These are phyloP conservation scores for Boletus coccyginus DNA, from an alignment of 768 basidiomycete genomes.

Conservation along the genomic window DNA sequence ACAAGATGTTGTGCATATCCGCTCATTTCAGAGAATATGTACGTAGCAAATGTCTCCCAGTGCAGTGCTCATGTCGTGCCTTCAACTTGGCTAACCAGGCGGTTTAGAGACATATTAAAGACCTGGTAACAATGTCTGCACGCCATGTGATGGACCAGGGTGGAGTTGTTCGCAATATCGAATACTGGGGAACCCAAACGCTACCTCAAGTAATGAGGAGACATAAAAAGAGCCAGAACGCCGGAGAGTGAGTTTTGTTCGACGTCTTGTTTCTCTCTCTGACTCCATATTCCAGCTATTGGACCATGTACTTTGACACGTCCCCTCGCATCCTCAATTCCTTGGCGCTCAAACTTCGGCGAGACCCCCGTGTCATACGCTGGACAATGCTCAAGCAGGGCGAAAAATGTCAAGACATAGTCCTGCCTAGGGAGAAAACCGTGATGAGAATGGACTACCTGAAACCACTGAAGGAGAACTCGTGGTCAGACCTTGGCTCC, in stretches of 20 bases:
- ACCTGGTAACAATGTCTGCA: conserved; percentile 69
- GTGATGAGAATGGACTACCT: conserved; percentile 30
- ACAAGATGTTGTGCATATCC: conserved; percentile 83
- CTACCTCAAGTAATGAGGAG: conserved; percentile 75
- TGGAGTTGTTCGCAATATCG: conserved; percentile 78
- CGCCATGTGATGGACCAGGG: conserved; percentile 70
- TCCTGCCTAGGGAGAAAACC: conserved; percentile 47
- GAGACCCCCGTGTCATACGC: conserved; percentile 80
- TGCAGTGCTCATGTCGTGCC: background rate
- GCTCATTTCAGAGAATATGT: conserved; percentile 76
- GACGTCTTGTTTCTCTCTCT: background rate
- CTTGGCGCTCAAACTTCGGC: conserved; percentile 65
- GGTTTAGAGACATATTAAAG: conserved; percentile 65
- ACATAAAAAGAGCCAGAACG: conserved; percentile 50
- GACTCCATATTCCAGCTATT: conserved; percentile 55
- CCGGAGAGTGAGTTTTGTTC: conserved; percentile 71
- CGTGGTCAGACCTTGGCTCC: conserved; percentile 26
- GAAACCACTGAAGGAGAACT: conserved; percentile 18
- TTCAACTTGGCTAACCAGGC: background rate
- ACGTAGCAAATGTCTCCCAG: conserved; percentile 23
- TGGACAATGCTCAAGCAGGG: conserved; percentile 81
- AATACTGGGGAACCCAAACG: conserved; percentile 69
- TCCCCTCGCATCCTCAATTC: conserved; percentile 65
- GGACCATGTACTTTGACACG: conserved; percentile 89
- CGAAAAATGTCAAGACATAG: conserved; percentile 67